Conservation (phyloP, 2,329 filamentous ascomycete species). For the Botrytis elliptica region DNA sequence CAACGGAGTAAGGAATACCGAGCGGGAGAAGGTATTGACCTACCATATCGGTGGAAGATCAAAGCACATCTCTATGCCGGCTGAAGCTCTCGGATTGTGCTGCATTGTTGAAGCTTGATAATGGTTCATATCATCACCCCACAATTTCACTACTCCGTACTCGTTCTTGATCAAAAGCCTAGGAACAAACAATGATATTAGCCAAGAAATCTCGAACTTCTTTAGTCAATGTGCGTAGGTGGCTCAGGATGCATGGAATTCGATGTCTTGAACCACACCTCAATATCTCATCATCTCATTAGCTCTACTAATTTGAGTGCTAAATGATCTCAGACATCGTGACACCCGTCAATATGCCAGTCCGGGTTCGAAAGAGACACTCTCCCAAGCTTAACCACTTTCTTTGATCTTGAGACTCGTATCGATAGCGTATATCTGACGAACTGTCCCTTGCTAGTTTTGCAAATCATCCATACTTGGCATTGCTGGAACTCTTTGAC, state of each 20-base stretch:
- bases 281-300: neutral
- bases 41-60: neutral
- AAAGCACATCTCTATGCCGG: neutral
- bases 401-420: neutral
- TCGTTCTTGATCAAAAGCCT: neutral
- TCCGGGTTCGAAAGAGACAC: neutral
- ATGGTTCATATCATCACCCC: neutral
- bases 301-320: neutral
- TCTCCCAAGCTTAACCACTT: neutral
- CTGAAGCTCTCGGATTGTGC: neutral
- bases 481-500: neutral
- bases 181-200: neutral
- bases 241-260: neutral
- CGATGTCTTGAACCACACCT: neutral
- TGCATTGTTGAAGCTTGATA: neutral
- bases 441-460: neutral
- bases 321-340: neutral
- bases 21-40: neutral
- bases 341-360: neutral
- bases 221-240: neutral
- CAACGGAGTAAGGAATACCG: neutral
- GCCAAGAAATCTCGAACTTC: neutral
- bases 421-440: neutral
- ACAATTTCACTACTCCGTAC: neutral
- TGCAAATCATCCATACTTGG: neutral